phyloP scores from a whole-genome alignment of 2,329 filamentous ascomycete genomes.

The Simplicillium aogashimaense region DNA sequence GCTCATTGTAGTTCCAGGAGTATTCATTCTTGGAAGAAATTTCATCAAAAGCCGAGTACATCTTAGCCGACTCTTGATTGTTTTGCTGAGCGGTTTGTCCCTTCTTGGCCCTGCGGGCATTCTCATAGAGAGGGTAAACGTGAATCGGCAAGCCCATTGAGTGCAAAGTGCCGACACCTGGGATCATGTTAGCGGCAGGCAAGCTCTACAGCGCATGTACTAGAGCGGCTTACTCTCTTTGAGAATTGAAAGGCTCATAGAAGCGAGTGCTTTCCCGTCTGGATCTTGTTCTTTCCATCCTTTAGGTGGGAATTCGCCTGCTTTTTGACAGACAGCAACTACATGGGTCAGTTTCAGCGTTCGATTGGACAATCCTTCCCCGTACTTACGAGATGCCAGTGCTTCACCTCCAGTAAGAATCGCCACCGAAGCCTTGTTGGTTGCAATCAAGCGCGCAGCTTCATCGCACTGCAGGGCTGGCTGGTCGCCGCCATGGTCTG shows the following conservation, averaged over 20 bases:
- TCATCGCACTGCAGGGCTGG: slow-evolving; percentile 54
- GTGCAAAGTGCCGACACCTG: slow-evolving; percentile 46
- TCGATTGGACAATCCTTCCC: no score
- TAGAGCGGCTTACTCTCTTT: slow-evolving; percentile 15
- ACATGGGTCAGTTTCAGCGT: neutral
- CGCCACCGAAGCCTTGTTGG: slow-evolving; percentile 43
- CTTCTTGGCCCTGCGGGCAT: slow-evolving; percentile 46
- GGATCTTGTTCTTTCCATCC: slow-evolving; percentile 45
- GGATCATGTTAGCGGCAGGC: neutral
- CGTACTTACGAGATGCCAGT: slow-evolving; percentile 40
- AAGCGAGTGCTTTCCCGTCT: slow-evolving; percentile 29
- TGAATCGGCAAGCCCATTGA: slow-evolving; percentile 54
- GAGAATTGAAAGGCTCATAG: slow-evolving; percentile 35
- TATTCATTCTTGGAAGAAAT: slow-evolving; percentile 41
- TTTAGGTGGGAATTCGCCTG: slow-evolving; percentile 34
- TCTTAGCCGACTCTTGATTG: slow-evolving; percentile 43
- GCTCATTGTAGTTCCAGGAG: slow-evolving; percentile 47
- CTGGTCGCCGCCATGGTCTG: slow-evolving; percentile 53
- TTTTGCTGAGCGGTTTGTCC: slow-evolving; percentile 45
- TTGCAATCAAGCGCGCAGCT: slow-evolving; percentile 46
- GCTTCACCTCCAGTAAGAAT: slow-evolving; percentile 56
- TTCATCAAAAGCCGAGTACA: slow-evolving; percentile 52
- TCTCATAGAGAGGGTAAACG: slow-evolving; percentile 59
- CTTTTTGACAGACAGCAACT: slow-evolving; percentile 14
- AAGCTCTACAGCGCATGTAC: neutral